Percentiles rank a stretch among this genome's conserved stretches.
These are phyloP conservation scores for Silene uniflora DNA, from an alignment of 148 eudicot genomes.

Conservation along the genomic window DNA sequence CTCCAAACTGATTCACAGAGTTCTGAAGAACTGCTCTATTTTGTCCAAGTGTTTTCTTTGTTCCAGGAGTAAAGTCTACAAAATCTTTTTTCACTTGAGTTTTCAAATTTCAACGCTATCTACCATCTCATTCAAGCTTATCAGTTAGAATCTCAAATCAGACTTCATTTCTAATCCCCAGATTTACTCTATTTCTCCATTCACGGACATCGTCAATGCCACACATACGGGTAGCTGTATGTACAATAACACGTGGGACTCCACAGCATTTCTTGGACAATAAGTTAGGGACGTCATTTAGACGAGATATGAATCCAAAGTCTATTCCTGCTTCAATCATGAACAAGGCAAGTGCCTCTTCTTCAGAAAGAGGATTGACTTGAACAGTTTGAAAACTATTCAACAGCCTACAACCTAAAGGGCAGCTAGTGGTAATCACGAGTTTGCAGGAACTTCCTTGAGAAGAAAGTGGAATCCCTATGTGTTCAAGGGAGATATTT, in stretches of 20 bases:
- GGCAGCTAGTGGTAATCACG: slow-evolving; percentile 11
- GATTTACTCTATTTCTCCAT: not conserved
- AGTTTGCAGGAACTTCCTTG: slow-evolving; percentile 19
- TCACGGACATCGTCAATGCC: slow-evolving; percentile 8
- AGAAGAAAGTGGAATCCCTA: slow-evolving; percentile 18
- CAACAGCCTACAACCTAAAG: slow-evolving; percentile 3
- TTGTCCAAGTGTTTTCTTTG: not conserved
- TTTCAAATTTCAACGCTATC: not conserved
- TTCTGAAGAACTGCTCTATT: not conserved
- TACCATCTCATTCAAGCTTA: not conserved
- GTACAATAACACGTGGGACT: slow-evolving; percentile 4
- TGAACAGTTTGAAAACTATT: not conserved
- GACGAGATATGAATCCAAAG: not conserved
- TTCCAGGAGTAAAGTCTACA: not conserved
- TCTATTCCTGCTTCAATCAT: slow-evolving; percentile 13
- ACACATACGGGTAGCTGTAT: not conserved
- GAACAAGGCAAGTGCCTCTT: slow-evolving; percentile 9
- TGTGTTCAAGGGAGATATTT: not conserved
- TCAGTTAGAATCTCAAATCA: too few species aligned
- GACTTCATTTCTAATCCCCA: too few species aligned
- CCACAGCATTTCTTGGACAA: slow-evolving; percentile 15
- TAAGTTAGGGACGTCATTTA: not conserved
- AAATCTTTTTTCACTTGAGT: not conserved
- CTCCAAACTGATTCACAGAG: not conserved
- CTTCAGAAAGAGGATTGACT: slow-evolving; percentile 8